These are phyloP conservation scores for Rhypophila decipiens DNA, from an alignment of 495 filamentous ascomycete species.

Conservation along the genomic window DNA sequence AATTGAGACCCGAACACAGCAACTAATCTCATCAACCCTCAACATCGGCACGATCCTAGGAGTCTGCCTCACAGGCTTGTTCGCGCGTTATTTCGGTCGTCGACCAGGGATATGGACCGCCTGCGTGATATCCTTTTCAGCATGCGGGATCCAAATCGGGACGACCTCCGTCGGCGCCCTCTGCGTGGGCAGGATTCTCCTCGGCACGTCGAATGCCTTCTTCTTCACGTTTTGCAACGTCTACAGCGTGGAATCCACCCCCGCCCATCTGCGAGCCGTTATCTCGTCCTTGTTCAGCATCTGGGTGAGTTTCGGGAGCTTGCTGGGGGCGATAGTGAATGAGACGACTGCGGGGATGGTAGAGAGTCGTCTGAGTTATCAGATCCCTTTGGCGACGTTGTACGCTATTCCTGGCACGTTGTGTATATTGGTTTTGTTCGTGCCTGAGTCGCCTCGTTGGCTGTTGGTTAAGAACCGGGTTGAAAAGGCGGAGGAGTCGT, in stretches of 20 bases:
- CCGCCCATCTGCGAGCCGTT: conserved; percentile 30
- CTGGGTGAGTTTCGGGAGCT: not conserved
- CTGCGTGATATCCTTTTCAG: conserved; percentile 32
- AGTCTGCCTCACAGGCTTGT: conserved; percentile 46
- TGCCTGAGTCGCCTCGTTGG: conserved; percentile 59
- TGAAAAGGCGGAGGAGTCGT: conserved; percentile 38
- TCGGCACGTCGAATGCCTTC: conserved; percentile 46
- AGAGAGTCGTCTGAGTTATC: not conserved
- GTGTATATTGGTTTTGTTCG: conserved; percentile 43
- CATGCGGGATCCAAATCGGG: conserved; percentile 43
- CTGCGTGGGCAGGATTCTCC: conserved; percentile 43
- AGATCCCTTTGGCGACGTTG: conserved; percentile 43
- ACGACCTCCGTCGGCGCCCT: conserved; percentile 32
- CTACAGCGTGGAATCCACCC: conserved; percentile 35
- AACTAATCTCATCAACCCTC: conserved; percentile 47
- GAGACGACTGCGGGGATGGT: not conserved
- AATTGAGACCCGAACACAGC: conserved; percentile 35
- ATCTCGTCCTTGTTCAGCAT: conserved; percentile 32
- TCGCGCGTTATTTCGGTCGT: conserved; percentile 41
- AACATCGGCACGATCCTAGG: conserved; percentile 33
- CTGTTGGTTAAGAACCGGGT: conserved; percentile 39
- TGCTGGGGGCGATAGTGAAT: not conserved
- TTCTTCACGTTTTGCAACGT: conserved; percentile 43
- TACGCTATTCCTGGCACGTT: conserved; percentile 48
- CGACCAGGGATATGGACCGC: conserved; percentile 42